Percentiles rank a stretch among this genome's conserved stretches.
Evolutionary conservation across 257 asterid species (phyloP).

Genomic region (Salvia miltiorrhiza): DNA sequence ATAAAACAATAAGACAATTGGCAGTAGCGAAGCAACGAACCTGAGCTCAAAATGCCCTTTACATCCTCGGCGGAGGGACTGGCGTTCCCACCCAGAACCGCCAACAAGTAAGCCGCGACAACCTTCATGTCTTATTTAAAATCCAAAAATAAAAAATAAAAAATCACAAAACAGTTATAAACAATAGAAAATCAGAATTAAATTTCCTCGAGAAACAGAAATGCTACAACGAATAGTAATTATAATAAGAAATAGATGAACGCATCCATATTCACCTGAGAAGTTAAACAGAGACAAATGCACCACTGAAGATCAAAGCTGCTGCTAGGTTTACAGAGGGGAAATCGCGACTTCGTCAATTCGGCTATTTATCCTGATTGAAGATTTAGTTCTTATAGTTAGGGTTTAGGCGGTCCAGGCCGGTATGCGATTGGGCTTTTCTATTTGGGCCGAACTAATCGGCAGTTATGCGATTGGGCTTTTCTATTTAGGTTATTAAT

Average conservation of each 20-base stretch:
- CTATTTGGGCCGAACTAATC: constrained; percentile 8
- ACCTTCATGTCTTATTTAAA: constrained; percentile 54
- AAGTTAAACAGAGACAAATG: neutral
- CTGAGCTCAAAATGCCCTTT: constrained; percentile 41
- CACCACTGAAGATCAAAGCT: constrained; percentile 1
- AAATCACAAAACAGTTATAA: neutral
- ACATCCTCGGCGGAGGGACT: constrained; percentile 36
- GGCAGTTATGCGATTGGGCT: too few relatives aligned
- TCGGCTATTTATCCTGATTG: neutral
- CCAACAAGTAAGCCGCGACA: constrained; percentile 49
- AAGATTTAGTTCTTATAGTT: constrained; percentile 2
- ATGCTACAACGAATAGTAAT: neutral
- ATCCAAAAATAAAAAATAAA: neutral
- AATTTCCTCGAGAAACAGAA: too few relatives aligned
- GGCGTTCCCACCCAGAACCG: constrained; percentile 49
- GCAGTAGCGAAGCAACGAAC: constrained; percentile 11
- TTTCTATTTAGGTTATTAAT: too few relatives aligned
- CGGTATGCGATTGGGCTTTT: constrained; percentile 1
- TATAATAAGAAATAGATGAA: neutral
- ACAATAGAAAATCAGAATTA: neutral
- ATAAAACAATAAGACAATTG: neutral
- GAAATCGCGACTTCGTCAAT: neutral
- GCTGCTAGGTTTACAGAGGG: constrained; percentile 26
- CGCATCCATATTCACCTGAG: constrained; percentile 6
- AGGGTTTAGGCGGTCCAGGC: constrained; percentile 21